These are phyloP conservation scores for Whalleya microplaca DNA, from an alignment of 2,329 filamentous ascomycete genomes.

Conservation along the genomic window DNA sequence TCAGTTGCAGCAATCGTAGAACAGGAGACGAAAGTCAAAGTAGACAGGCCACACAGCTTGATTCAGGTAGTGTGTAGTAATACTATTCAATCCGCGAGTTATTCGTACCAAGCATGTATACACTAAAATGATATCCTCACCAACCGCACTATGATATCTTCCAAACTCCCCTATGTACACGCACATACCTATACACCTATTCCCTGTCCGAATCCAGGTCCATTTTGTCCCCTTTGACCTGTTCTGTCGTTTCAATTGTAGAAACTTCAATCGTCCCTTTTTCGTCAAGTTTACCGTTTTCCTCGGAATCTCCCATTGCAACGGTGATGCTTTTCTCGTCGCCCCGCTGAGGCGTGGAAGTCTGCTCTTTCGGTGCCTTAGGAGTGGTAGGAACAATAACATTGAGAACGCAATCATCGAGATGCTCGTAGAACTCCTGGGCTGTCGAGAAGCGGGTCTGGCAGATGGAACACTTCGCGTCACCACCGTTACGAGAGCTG, in stretches of 20 bases:
- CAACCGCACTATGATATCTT: constrained; percentile 15
- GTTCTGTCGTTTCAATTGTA: constrained; percentile 18
- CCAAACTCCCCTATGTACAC: constrained; percentile 10
- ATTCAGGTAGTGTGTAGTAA: not conserved
- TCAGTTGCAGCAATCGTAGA: no score
- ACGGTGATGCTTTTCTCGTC: constrained; percentile 28
- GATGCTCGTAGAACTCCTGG: constrained; percentile 96
- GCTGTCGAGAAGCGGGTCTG: constrained; percentile 77
- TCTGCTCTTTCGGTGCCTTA: constrained; percentile 34
- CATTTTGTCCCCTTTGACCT: constrained; percentile 34
- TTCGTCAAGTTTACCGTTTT: constrained; percentile 15
- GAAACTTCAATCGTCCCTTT: constrained; percentile 25
- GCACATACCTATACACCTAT: constrained; percentile 9
- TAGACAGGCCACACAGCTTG: no score
- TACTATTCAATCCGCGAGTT: not conserved
- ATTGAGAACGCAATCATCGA: constrained; percentile 69
- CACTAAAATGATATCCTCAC: constrained; percentile 14
- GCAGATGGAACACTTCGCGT: constrained; percentile 91
- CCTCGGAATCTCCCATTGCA: constrained; percentile 23
- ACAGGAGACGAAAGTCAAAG: no score
- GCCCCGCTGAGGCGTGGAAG: constrained; percentile 32
- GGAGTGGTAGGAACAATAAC: constrained; percentile 57
- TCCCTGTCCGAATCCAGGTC: constrained; percentile 37
- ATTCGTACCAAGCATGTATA: constrained; percentile 15
- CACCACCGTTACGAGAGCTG: constrained; percentile 48